Evolutionary conservation across 2,329 filamentous ascomycete species (phyloP).

Genomic region (Sarocladium brachiariae): DNA sequence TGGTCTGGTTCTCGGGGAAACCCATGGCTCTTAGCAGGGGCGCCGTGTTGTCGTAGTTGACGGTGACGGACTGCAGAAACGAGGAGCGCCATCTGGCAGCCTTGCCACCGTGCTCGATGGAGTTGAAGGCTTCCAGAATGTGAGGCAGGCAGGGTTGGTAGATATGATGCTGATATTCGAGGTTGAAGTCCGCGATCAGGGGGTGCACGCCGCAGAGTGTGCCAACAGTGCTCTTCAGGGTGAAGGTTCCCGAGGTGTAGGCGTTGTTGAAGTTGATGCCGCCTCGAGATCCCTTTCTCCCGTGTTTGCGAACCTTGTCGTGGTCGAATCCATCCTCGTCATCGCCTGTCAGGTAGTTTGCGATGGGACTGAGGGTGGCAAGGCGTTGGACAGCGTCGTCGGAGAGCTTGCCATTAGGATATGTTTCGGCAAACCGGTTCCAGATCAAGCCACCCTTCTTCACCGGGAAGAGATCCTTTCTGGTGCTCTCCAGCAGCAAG

Average conservation of each 20-base stretch:
- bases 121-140: conserved; percentile 27
- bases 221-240: conserved; percentile 34
- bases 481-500: conserved; percentile 38
- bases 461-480: conserved; percentile 38
- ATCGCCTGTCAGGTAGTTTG: conserved; percentile 28
- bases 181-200: conserved; percentile 34
- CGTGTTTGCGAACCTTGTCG: background rate
- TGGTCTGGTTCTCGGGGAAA: conserved; percentile 19
- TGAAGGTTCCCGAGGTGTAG: conserved; percentile 35
- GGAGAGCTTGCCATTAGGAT: conserved; percentile 25
- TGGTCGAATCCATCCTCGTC: conserved; percentile 28
- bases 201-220: conserved; percentile 36
- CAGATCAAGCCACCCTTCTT: conserved; percentile 33
- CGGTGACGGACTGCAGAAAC: conserved; percentile 27
- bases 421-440: conserved; percentile 26
- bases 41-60: conserved; percentile 27
- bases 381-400: conserved; percentile 22
- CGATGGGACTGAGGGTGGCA: conserved; percentile 23
- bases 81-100: conserved; percentile 24
- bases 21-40: conserved; percentile 24
- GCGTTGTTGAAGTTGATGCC: conserved; percentile 34
- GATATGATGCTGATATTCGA: conserved; percentile 32
- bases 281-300: conserved; percentile 20
- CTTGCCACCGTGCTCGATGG: conserved; percentile 12
- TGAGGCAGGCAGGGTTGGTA: conserved; percentile 39